These are phyloP conservation scores for Xylaria sp. DNA, from an alignment of 2,329 filamentous ascomycete genomes.

Conservation along the genomic window DNA sequence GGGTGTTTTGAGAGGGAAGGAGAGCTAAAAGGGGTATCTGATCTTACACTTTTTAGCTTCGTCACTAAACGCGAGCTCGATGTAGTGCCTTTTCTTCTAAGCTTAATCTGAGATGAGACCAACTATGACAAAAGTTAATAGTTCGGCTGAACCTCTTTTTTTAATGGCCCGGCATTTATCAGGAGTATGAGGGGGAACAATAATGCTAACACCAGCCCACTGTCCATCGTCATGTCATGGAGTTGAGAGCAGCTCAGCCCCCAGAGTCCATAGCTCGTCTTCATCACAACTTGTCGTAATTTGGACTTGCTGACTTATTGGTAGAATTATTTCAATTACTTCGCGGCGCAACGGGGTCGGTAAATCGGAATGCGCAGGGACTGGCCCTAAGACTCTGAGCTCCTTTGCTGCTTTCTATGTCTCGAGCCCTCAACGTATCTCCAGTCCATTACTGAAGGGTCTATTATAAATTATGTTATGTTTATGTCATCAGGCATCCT, in stretches of 20 bases:
- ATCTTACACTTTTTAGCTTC: constrained; percentile 5
- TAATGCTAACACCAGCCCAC: not conserved
- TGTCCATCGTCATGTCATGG: constrained; percentile 17
- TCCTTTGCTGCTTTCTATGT: not conserved
- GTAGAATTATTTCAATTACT: constrained; percentile 13
- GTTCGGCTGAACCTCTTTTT: constrained; percentile 10
- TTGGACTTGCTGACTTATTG: not conserved
- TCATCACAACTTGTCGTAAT: not conserved
- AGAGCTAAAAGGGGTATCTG: constrained; percentile 7
- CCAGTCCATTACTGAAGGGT: too few relatives aligned
- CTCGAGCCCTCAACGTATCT: too few relatives aligned
- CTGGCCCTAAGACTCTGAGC: not conserved
- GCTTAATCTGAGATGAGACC: constrained; percentile 8
- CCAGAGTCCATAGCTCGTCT: not conserved
- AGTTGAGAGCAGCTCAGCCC: constrained; percentile 14
- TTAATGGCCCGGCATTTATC: not conserved
- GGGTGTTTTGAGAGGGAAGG: constrained; percentile 25
- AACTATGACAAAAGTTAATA: constrained; percentile 12
- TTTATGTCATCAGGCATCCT: too few relatives aligned
- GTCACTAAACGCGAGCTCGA: not conserved
- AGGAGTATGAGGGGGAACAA: constrained; percentile 10
- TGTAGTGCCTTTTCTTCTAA: constrained; percentile 9
- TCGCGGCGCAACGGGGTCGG: constrained; percentile 1
- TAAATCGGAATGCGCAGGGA: constrained; percentile 11
- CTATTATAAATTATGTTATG: too few relatives aligned